A percentile compares a stretch with the other conserved stretches of the same genome.
phyloP scores from a whole-genome alignment of 768 basidiomycete genomes.

The Chalciporus pseudorubinellus region DNA sequence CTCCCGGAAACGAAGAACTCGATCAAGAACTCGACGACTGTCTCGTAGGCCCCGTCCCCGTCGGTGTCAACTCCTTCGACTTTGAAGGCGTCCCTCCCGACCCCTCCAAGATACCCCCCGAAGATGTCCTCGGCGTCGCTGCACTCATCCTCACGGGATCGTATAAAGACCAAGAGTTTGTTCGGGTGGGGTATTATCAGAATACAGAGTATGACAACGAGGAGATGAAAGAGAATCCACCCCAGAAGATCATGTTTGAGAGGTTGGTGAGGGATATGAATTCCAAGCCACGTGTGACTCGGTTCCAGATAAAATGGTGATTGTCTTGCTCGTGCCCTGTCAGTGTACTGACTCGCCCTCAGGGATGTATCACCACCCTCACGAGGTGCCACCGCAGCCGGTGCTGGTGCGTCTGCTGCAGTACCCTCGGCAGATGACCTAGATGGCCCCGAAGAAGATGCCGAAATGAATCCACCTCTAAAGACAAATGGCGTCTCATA shows the following conservation, averaged over 20 bases:
- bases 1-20: slow-evolving; percentile 83
- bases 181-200: slow-evolving; percentile 99
- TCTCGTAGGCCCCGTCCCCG: slow-evolving; percentile 94
- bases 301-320: slow-evolving; percentile 86
- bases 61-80: slow-evolving; percentile 97
- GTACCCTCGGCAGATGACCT: slow-evolving; percentile 73
- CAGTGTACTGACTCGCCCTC: not conserved
- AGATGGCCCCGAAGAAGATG: slow-evolving; percentile 37
- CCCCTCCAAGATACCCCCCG: slow-evolving; percentile 77
- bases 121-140: slow-evolving; percentile 93
- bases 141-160: slow-evolving; percentile 96
- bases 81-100: slow-evolving; percentile 88
- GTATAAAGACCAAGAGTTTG: slow-evolving; percentile 96
- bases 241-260: slow-evolving; percentile 69
- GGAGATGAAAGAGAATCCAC: slow-evolving; percentile 78
- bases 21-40: slow-evolving; percentile 99
- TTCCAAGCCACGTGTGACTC: slow-evolving; percentile 89
- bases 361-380: slow-evolving; percentile 68
- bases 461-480: slow-evolving; percentile 8
- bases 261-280: slow-evolving; percentile 84
- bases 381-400: slow-evolving; percentile 43
- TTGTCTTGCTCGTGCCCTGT: slow-evolving; percentile 24
- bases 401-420: slow-evolving; percentile 68
- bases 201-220: slow-evolving; percentile 98
- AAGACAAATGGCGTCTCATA: slow-evolving; percentile 28